A percentile compares a stretch with the other conserved stretches of the same genome.
These are phyloP conservation scores for Diddensiella caesifluorescens DNA, from an alignment of 805 yeast genomes.

Conservation along the genomic window DNA sequence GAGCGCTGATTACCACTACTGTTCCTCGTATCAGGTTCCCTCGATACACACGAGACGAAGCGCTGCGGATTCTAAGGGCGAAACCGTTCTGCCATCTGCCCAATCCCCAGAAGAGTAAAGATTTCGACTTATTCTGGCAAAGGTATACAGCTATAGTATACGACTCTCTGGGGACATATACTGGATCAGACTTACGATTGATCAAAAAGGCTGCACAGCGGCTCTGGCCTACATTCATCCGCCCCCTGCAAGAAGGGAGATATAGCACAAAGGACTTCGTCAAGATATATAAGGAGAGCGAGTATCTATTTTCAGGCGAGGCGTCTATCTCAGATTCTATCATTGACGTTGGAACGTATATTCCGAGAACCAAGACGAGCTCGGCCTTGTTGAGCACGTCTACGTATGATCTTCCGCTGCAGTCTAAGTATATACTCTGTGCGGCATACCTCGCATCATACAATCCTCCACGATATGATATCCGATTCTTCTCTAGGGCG, in stretches of 20 bases:
- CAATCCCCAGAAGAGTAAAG: slow-evolving; percentile 3
- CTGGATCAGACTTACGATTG: slow-evolving; percentile 40
- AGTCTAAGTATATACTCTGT: slow-evolving; percentile 66
- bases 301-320: slow-evolving; percentile 26
- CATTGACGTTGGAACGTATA: not conserved
- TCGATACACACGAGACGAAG: slow-evolving; percentile 39
- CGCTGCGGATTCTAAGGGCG: slow-evolving; percentile 32
- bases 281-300: slow-evolving; percentile 22
- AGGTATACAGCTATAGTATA: slow-evolving; percentile 40
- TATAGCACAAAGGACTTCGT: slow-evolving; percentile 18
- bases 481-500: slow-evolving; percentile 61
- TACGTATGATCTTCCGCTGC: slow-evolving; percentile 46
- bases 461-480: slow-evolving; percentile 63
- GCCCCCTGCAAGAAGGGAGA: slow-evolving; percentile 20
- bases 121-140: slow-evolving; percentile 37
- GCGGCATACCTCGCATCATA: slow-evolving; percentile 83
- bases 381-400: not conserved
- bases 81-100: not conserved
- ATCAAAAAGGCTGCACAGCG: slow-evolving; percentile 23
- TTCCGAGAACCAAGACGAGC: not conserved
- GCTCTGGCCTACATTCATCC: slow-evolving; percentile 33
- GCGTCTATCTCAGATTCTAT: not conserved
- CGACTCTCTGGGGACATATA: slow-evolving; percentile 40
- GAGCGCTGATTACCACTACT: slow-evolving; percentile 35
- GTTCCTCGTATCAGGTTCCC: slow-evolving; percentile 43